Conservation (phyloP, 2,329 filamentous ascomycete species). For the Fusarium ambrosium region DNA sequence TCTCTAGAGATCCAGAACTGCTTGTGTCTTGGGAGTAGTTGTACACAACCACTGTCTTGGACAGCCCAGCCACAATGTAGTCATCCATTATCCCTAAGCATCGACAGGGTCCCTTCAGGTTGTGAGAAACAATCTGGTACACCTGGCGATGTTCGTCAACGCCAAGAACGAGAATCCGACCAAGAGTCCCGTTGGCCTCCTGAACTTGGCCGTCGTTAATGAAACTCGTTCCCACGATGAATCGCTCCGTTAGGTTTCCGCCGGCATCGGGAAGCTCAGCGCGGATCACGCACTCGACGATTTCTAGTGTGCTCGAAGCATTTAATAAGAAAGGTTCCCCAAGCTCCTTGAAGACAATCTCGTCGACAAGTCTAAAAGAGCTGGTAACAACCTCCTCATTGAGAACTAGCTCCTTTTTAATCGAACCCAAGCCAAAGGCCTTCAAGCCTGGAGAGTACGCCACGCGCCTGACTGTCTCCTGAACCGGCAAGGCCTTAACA, state of each 20-base stretch:
- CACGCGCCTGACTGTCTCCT: slow-evolving; percentile 87
- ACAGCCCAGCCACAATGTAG: slow-evolving; percentile 86
- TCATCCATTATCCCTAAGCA: slow-evolving; percentile 81
- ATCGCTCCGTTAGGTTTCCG: slow-evolving; percentile 77
- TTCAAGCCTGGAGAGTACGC: slow-evolving; percentile 85
- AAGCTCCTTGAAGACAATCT: slow-evolving; percentile 85
- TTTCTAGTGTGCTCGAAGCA: slow-evolving; percentile 67
- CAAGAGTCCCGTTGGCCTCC: slow-evolving; percentile 64
- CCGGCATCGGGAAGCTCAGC: slow-evolving; percentile 75
- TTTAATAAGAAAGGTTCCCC: slow-evolving; percentile 76
- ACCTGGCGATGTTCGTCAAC: slow-evolving; percentile 81
- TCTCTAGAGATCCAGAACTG: slow-evolving; percentile 71
- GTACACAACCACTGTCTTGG: slow-evolving; percentile 82
- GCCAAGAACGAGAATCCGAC: slow-evolving; percentile 87
- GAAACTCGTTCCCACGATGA: slow-evolving; percentile 91
- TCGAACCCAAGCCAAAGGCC: slow-evolving; percentile 88
- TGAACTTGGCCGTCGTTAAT: slow-evolving; percentile 71
- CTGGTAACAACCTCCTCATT: slow-evolving; percentile 83
- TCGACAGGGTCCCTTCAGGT: slow-evolving; percentile 84
- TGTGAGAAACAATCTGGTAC: slow-evolving; percentile 77
- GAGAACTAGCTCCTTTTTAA: slow-evolving; percentile 77
- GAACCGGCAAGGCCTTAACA: slow-evolving; percentile 82
- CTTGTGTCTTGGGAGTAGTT: slow-evolving; percentile 69
- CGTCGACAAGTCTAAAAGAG: slow-evolving; percentile 90
- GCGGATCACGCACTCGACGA: slow-evolving; percentile 87